phyloP scores from a whole-genome alignment of 78 protist genomes.

The Diacronema lutheri region DNA sequence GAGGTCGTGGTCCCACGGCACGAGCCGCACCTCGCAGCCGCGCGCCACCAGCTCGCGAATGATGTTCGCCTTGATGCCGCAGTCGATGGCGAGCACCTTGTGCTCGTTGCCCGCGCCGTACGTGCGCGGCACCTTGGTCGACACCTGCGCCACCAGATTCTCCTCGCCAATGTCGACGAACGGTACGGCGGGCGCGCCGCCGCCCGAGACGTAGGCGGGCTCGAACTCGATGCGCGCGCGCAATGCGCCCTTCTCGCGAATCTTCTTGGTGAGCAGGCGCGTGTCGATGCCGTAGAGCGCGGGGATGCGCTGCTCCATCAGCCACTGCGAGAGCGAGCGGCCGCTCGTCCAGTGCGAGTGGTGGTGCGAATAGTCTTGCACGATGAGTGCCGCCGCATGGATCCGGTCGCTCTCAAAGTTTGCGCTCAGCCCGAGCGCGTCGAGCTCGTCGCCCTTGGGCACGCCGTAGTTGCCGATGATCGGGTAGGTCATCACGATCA shows the following conservation, averaged over 20 bases:
- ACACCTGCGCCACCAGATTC: too few relatives aligned
- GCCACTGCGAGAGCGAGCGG: conserved; percentile 78
- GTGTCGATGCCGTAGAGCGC: conserved; percentile 92
- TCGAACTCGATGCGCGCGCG: neutral
- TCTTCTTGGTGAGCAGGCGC: conserved; percentile 82
- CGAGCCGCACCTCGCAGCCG: conserved; percentile 53
- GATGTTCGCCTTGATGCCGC: conserved; percentile 72
- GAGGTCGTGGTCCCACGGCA: conserved; percentile 88
- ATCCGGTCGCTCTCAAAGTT: conserved; percentile 69
- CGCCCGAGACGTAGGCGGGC: neutral
- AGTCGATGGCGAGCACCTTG: conserved; percentile 16
- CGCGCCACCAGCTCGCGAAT: conserved; percentile 71
- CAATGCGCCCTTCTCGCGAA: conserved; percentile 39
- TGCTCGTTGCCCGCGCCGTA: too few relatives aligned
- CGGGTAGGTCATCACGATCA: conserved; percentile 90
- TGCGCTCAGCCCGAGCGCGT: conserved; percentile 62
- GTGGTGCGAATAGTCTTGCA: conserved; percentile 78
- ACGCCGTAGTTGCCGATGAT: conserved; percentile 93
- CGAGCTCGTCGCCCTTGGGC: conserved; percentile 59
- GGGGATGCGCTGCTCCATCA: conserved; percentile 69
- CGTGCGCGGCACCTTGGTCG: too few relatives aligned
- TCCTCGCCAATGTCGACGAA: neutral
- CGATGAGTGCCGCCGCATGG: conserved; percentile 74
- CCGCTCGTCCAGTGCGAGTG: conserved; percentile 86
- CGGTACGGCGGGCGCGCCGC: conserved; percentile 4